phyloP scores from a whole-genome alignment of 2,329 filamentous ascomycete species.

The Apiospora sp. region DNA sequence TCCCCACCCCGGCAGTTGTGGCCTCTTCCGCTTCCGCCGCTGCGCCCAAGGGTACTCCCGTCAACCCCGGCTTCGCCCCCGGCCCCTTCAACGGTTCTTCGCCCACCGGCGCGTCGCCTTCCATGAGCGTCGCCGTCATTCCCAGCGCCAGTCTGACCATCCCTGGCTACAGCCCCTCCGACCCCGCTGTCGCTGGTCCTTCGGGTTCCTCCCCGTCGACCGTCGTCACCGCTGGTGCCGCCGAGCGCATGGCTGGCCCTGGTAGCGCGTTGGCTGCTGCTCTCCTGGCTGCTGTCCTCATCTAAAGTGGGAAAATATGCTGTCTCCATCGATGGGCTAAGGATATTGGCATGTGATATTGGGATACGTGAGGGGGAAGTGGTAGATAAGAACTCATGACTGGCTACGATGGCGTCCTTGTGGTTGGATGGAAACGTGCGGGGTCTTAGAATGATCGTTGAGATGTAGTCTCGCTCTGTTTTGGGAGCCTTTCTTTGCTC shows the following conservation, averaged over 20 bases:
- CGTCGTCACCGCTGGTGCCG: constrained; percentile 23
- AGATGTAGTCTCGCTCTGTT: not conserved
- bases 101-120: not conserved
- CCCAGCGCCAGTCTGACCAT: constrained; percentile 21
- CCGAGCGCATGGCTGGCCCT: constrained; percentile 18
- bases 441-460: not conserved
- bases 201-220: not conserved
- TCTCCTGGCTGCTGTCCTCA: constrained; percentile 17
- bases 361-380: not conserved
- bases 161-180: not conserved
- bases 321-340: not conserved
- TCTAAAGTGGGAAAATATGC: not conserved
- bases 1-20: not conserved
- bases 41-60: not conserved
- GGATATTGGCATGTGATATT: not conserved
- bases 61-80: constrained; percentile 9
- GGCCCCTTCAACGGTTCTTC: constrained; percentile 17
- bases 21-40: not conserved
- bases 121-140: constrained; percentile 8
- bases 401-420: not conserved
- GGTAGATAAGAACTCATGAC: not conserved
- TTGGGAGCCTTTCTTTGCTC: not conserved
- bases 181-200: not conserved
- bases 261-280: constrained; percentile 22
- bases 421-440: not conserved